Evolutionary conservation across 352 stramenopile species (phyloP).

Genomic region (Phytophthora macrochlamydospora): DNA sequence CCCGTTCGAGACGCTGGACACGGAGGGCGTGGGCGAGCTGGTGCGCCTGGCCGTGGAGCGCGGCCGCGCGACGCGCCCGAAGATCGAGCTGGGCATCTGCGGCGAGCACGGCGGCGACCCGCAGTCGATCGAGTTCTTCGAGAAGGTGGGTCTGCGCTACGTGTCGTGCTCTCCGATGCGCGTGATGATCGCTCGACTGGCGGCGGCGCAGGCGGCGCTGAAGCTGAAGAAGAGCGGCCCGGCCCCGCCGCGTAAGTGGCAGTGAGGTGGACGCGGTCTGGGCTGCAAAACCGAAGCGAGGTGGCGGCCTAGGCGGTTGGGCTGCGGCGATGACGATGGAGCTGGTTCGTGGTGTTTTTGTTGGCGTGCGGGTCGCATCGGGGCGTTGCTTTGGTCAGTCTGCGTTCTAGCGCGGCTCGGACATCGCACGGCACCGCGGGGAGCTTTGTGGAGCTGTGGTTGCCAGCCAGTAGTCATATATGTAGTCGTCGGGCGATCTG

Average conservation of each 20-base stretch:
- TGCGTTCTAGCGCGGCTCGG: not conserved
- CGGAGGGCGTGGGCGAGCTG: conserved; percentile 29
- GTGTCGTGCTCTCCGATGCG: conserved; percentile 32
- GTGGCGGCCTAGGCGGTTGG: not conserved
- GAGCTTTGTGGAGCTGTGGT: too few relatives aligned
- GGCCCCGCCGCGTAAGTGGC: conserved; percentile 11
- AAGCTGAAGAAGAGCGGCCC: conserved; percentile 29
- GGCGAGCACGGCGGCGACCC: conserved; percentile 6
- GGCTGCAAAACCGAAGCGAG: not conserved
- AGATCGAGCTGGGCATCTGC: conserved; percentile 7
- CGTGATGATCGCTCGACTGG: conserved; percentile 32
- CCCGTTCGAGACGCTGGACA: conserved; percentile 31
- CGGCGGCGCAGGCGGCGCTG: conserved; percentile 26
- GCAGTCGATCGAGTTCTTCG: conserved; percentile 35
- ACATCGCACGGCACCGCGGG: too few relatives aligned
- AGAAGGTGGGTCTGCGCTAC: conserved; percentile 25
- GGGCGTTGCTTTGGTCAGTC: conserved; percentile 3
- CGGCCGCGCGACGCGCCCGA: conserved; percentile 21
- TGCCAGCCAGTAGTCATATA: not conserved
- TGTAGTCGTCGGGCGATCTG: too few relatives aligned
- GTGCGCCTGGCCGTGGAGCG: conserved; percentile 18
- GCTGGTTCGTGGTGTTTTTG: not conserved
- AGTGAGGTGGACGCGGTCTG: not conserved
- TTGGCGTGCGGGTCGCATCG: not conserved
- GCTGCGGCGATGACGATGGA: not conserved